phyloP scores from a whole-genome alignment of 2,329 filamentous ascomycete genomes.

The Fusarium mexicanum region DNA sequence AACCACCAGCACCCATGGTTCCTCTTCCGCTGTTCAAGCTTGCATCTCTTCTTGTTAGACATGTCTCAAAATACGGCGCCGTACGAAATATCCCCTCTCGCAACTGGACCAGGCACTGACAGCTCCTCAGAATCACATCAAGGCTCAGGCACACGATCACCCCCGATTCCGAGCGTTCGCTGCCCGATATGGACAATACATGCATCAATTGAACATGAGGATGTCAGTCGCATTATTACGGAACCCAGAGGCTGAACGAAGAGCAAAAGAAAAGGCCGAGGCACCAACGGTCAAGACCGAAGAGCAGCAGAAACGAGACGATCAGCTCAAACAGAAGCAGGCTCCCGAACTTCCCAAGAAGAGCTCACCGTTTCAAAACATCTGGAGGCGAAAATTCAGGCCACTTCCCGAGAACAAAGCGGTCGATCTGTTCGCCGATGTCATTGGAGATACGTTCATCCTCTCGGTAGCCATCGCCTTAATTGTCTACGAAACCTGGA shows the following conservation, averaged over 20 bases:
- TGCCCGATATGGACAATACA: conserved; percentile 68
- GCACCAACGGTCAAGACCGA: conserved; percentile 72
- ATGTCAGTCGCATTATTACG: conserved; percentile 68
- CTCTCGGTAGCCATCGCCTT: conserved; percentile 65
- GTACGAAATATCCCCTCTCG: conserved; percentile 55
- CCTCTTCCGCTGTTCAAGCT: conserved; percentile 75
- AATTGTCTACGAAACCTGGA: conserved; percentile 71
- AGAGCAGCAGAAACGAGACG: conserved; percentile 67
- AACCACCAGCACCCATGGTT: conserved; percentile 60
- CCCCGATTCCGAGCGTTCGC: conserved; percentile 68
- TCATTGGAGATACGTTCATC: conserved; percentile 71
- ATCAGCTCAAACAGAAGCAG: conserved; percentile 54
- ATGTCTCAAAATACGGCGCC: conserved; percentile 75
- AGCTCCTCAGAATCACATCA: conserved; percentile 67
- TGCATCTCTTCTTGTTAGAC: conserved; percentile 69
- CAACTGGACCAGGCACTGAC: conserved; percentile 19
- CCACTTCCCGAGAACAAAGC: conserved; percentile 72
- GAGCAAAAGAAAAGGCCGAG: conserved; percentile 70
- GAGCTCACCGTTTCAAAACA: conserved; percentile 54
- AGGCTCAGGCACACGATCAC: conserved; percentile 72
- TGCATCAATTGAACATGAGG: conserved; percentile 75
- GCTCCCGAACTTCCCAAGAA: conserved; percentile 42
- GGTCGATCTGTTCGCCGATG: conserved; percentile 73
- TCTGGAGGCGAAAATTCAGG: conserved; percentile 71
- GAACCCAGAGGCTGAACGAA: conserved; percentile 65